phyloP scores from a whole-genome alignment of 2,329 filamentous ascomycete genomes.

The Lasiodiplodia hormozganensis region DNA sequence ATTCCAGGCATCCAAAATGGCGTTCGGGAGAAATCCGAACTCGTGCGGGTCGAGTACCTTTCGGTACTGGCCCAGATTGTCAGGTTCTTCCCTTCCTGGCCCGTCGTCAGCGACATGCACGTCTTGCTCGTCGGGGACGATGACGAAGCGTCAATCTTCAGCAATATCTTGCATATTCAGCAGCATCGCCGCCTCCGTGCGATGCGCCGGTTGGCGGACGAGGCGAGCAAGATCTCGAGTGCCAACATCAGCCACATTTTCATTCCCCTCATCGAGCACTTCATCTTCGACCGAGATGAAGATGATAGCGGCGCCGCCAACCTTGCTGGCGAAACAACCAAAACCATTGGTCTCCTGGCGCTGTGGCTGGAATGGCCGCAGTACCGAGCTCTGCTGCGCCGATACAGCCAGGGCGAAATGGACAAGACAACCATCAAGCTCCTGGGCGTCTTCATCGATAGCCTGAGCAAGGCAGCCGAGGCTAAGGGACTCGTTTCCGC shows the following conservation, averaged over 20 bases:
- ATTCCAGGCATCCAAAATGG: slow-evolving; percentile 79
- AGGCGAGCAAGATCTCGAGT: slow-evolving; percentile 73
- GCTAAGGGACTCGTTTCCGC: slow-evolving; percentile 42
- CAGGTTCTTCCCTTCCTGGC: slow-evolving; percentile 71
- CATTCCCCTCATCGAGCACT: slow-evolving; percentile 90
- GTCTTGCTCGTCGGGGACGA: slow-evolving; percentile 74
- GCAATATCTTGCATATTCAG: slow-evolving; percentile 89
- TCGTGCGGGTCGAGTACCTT: slow-evolving; percentile 83
- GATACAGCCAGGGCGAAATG: slow-evolving; percentile 82
- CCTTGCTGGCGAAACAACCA: slow-evolving; percentile 84
- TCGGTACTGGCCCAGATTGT: slow-evolving; percentile 81
- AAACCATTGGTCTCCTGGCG: slow-evolving; percentile 76
- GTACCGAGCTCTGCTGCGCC: slow-evolving; percentile 81
- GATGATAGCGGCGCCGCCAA: slow-evolving; percentile 80
- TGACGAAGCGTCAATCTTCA: slow-evolving; percentile 87
- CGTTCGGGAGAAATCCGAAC: slow-evolving; percentile 78
- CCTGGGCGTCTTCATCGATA: slow-evolving; percentile 80
- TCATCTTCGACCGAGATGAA: slow-evolving; percentile 82
- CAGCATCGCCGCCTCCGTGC: slow-evolving; percentile 85
- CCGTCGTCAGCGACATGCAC: slow-evolving; percentile 75
- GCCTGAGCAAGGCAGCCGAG: slow-evolving; percentile 64
- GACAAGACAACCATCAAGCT: slow-evolving; percentile 88
- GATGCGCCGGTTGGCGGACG: slow-evolving; percentile 74
- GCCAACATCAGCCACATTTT: slow-evolving; percentile 86
- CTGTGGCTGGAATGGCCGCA: slow-evolving; percentile 87